phyloP scores from a whole-genome alignment of 164 flowering plant genomes.

The Macadamia tetraphylla region DNA sequence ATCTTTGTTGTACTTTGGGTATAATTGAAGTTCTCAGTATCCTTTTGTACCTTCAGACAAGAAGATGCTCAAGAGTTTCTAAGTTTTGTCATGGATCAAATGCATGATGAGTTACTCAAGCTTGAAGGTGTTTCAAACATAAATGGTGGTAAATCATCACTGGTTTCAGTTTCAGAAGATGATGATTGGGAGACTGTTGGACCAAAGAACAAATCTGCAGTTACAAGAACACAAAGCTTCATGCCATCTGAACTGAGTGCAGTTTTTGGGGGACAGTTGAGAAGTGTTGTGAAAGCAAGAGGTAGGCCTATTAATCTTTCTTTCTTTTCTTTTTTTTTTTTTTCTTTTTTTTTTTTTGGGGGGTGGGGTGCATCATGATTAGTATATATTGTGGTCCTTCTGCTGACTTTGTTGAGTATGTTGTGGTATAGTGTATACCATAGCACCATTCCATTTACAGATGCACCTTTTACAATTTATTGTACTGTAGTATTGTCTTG shows the following conservation, averaged over 20 bases:
- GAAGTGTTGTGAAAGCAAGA: constrained; percentile 86
- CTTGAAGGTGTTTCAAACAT: constrained; percentile 43
- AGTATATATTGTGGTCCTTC: no score
- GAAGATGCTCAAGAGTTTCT: constrained; percentile 99
- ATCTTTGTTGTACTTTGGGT: no score
- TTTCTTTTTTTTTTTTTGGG: background rate
- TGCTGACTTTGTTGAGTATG: no score
- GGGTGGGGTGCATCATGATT: no score
- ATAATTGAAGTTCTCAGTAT: background rate
- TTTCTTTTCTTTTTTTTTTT: background rate
- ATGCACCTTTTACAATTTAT: no score
- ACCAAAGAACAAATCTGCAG: constrained; percentile 87
- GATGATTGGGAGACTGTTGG: constrained; percentile 99
- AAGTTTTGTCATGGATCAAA: constrained; percentile 81
- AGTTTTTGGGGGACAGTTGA: constrained; percentile 87
- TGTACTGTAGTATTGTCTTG: no score
- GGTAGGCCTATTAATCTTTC: constrained; percentile 29
- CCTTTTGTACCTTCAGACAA: constrained; percentile 46
- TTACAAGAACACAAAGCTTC: constrained; percentile 86
- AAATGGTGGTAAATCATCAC: constrained; percentile 32
- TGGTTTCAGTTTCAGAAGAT: constrained; percentile 67
- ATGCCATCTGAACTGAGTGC: constrained; percentile 76
- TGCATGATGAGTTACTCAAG: constrained; percentile 91
- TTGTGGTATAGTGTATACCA: no score
- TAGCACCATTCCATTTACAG: no score